These are phyloP conservation scores for Xylaria grammica DNA, from an alignment of 495 filamentous ascomycete genomes.

Conservation along the genomic window DNA sequence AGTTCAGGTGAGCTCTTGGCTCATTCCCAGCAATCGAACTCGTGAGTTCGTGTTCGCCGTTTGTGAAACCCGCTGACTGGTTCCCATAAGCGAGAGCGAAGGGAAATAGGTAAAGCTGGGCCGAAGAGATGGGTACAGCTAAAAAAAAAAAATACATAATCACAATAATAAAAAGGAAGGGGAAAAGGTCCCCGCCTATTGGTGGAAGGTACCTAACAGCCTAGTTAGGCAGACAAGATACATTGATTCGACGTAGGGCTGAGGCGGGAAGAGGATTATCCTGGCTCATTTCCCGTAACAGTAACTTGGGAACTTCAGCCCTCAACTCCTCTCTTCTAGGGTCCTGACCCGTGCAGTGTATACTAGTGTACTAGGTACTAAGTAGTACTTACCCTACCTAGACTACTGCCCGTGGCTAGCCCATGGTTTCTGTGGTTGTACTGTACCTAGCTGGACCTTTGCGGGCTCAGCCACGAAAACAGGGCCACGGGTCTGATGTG, in stretches of 20 bases:
- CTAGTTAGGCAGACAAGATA: slow-evolving; percentile 10
- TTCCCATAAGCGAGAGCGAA: slow-evolving; percentile 11
- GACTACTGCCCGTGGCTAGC: not conserved
- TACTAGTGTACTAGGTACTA: not conserved
- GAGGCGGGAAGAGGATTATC: not conserved
- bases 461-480: slow-evolving; percentile 9
- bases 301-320: not conserved
- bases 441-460: not conserved
- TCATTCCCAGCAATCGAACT: slow-evolving; percentile 13
- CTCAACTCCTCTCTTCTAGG: not conserved
- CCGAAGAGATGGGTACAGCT: not conserved
- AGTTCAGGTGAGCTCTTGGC: slow-evolving; percentile 8
- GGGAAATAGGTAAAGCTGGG: not conserved
- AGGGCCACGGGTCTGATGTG: not conserved
- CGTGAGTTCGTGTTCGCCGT: slow-evolving; percentile 15
- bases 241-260: slow-evolving; percentile 11
- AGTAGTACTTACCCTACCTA: no score
- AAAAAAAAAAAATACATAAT: not conserved
- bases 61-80: slow-evolving; percentile 14
- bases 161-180: not conserved
- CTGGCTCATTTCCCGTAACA: slow-evolving; percentile 13
- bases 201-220: not conserved
- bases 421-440: no score
- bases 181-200: not conserved
- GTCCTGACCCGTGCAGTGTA: not conserved